phyloP scores from a whole-genome alignment of 768 basidiomycete species.

The Boletales sp. region DNA sequence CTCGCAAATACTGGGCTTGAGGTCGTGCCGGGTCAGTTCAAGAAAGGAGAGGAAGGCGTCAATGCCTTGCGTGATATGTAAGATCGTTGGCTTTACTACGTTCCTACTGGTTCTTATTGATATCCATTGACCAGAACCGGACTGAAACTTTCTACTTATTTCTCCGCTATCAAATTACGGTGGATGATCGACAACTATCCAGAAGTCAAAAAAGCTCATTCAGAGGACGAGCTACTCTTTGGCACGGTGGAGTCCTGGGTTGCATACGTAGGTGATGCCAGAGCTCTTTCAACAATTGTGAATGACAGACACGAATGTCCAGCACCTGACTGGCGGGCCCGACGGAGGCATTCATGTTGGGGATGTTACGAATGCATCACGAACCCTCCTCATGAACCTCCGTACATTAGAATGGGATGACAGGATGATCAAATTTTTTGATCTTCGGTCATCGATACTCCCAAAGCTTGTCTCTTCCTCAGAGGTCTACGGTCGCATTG shows the following conservation, averaged over 20 bases:
- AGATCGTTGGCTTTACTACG: constrained; percentile 23
- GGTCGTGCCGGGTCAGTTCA: constrained; percentile 58
- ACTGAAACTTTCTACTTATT: constrained; percentile 94
- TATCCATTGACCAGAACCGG: constrained; percentile 59
- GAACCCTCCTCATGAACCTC: constrained; percentile 89
- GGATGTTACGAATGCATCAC: constrained; percentile 95
- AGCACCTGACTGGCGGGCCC: constrained; percentile 84
- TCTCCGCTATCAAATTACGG: constrained; percentile 92
- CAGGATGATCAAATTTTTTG: constrained; percentile 83
- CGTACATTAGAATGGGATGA: constrained; percentile 80
- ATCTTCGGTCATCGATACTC: constrained; percentile 68
- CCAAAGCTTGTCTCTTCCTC: constrained; percentile 89
- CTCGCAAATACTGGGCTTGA: constrained; percentile 74
- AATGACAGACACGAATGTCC: constrained; percentile 5
- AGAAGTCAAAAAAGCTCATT: constrained; percentile 74
- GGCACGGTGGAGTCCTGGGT: constrained; percentile 99
- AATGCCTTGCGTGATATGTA: constrained; percentile 66
- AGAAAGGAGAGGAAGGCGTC: constrained; percentile 67
- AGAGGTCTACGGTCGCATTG: constrained; percentile 83
- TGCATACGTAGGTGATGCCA: constrained; percentile 58
- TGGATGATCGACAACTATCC: constrained; percentile 94
- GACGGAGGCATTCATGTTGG: constrained; percentile 72
- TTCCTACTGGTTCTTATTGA: background rate
- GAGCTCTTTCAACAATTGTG: constrained; percentile 10
- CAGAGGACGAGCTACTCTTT: constrained; percentile 77